phyloP scores from a whole-genome alignment of 257 asterid genomes.

The Lantana camara region DNA sequence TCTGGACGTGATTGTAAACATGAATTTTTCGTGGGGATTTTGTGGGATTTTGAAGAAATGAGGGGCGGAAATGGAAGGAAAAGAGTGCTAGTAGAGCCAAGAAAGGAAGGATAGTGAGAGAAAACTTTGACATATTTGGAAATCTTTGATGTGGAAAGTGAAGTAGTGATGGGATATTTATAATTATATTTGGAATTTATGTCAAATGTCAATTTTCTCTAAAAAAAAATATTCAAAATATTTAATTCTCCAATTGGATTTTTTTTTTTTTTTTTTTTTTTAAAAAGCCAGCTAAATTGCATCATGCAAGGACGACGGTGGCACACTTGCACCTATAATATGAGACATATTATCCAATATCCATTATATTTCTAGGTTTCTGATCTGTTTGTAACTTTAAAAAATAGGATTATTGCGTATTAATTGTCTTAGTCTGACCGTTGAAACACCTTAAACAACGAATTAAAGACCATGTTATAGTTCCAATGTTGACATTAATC shows the following conservation, averaged over 20 bases:
- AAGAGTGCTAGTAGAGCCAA: constrained; percentile 35
- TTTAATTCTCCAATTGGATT: neutral
- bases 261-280: no score
- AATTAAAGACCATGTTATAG: neutral
- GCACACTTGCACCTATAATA: constrained; percentile 8
- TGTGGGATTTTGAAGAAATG: constrained; percentile 1
- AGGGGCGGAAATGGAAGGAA: constrained; percentile 29
- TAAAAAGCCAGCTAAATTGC: constrained; percentile 12
- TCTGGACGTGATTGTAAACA: constrained; percentile 48
- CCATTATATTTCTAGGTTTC: constrained; percentile 14
- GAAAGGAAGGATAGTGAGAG: constrained; percentile 37
- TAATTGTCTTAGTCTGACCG: constrained; percentile 28
- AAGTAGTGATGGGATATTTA: constrained; percentile 15
- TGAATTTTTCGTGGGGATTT: constrained; percentile 38
- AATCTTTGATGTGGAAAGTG: neutral
- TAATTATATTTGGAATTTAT: constrained; percentile 10
- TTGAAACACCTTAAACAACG: neutral
- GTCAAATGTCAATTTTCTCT: no score
- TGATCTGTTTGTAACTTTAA: constrained; percentile 8
- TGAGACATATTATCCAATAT: constrained; percentile 19
- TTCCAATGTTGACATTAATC: no score
- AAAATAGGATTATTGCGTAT: neutral
- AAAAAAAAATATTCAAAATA: no score
- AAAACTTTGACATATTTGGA: constrained; percentile 36
- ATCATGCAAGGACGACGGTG: constrained; percentile 26